These are phyloP conservation scores for Populus nigra DNA, from an alignment of 345 rosid species.

Conservation along the genomic window DNA sequence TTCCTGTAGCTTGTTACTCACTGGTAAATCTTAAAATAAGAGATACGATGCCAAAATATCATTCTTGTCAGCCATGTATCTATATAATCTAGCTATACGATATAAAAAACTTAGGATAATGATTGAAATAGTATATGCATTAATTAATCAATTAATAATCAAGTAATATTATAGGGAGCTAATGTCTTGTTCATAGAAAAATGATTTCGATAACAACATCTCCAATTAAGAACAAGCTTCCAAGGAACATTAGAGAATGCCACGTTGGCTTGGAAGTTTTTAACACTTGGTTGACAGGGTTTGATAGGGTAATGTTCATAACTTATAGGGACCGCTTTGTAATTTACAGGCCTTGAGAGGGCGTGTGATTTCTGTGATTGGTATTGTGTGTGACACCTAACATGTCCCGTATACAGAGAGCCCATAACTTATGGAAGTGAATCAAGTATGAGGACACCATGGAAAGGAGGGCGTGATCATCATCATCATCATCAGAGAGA, in stretches of 20 bases:
- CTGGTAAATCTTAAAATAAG: too few relatives aligned
- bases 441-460: constrained; percentile 12
- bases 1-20: neutral
- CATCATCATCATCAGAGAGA: too few relatives aligned
- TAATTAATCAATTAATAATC: neutral
- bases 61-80: neutral
- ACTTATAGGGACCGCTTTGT: neutral
- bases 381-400: neutral
- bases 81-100: neutral
- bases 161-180: neutral
- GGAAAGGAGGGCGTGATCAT: neutral
- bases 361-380: neutral
- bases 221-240: constrained; percentile 11
- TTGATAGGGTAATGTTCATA: neutral
- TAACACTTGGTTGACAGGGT: neutral
- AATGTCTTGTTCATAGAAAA: constrained; percentile 1
- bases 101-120: constrained; percentile 1
- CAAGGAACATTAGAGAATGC: constrained; percentile 16
- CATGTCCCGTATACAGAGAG: constrained; percentile 4
- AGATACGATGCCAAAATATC: neutral
- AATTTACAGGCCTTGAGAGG: neutral
- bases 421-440: constrained; percentile 25
- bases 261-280: constrained; percentile 10
- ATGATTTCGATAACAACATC: constrained; percentile 25
- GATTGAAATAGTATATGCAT: neutral